Percentiles rank a stretch among this genome's conserved stretches.
phyloP scores from a whole-genome alignment of 1,139 yeast genomes.

The Lodderomyces orthopsilosis region DNA sequence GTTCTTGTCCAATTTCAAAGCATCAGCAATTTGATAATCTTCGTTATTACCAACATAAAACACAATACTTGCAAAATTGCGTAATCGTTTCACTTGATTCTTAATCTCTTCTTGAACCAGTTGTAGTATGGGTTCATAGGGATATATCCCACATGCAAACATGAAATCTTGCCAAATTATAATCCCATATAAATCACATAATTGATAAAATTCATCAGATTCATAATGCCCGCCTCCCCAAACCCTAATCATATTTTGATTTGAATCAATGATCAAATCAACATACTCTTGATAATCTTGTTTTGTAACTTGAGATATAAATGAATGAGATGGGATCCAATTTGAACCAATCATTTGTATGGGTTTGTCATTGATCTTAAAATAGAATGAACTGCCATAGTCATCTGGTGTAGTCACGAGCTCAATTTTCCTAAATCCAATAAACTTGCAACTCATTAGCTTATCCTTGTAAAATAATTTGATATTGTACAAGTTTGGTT shows the following conservation, averaged over 20 bases:
- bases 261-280: slow-evolving; percentile 29
- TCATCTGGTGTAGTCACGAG: slow-evolving; percentile 35
- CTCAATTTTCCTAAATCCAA: slow-evolving; percentile 40
- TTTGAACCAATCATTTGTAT: slow-evolving; percentile 40
- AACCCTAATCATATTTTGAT: slow-evolving; percentile 45
- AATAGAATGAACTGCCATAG: slow-evolving; percentile 39
- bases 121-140: slow-evolving; percentile 24
- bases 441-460: slow-evolving; percentile 10
- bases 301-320: slow-evolving; percentile 27
- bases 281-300: slow-evolving; percentile 36
- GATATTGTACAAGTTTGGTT: slow-evolving; percentile 31
- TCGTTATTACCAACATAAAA: slow-evolving; percentile 46
- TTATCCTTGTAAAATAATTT: slow-evolving; percentile 13
- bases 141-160: slow-evolving; percentile 54
- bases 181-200: slow-evolving; percentile 43
- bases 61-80: slow-evolving; percentile 34
- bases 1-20: slow-evolving; percentile 24
- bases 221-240: slow-evolving; percentile 55
- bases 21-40: slow-evolving; percentile 45
- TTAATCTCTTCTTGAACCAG: slow-evolving; percentile 30
- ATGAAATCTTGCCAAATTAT: slow-evolving; percentile 52
- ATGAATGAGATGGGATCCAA: slow-evolving; percentile 50
- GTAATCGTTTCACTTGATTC: slow-evolving; percentile 34
- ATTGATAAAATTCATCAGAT: slow-evolving; percentile 35
- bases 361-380: slow-evolving; percentile 37